Conservation (phyloP, 495 filamentous ascomycete species). For the Corynascus novoguineensis region DNA sequence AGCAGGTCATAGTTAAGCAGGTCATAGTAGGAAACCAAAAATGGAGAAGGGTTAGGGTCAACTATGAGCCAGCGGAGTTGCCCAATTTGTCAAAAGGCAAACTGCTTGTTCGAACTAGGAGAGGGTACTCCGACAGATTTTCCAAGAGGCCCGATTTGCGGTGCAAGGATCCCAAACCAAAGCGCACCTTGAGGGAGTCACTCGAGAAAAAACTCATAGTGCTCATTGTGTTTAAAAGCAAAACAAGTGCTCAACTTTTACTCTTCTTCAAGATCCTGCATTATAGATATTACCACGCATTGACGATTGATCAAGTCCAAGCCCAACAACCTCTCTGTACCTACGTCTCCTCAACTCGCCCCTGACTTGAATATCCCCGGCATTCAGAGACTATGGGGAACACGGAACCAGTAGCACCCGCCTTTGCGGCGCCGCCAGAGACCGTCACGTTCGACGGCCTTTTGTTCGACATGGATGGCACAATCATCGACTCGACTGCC, state of each 20-base stretch:
- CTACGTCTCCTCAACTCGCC: not conserved
- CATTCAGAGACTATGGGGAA: constrained; percentile 17
- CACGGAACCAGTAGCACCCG: constrained; percentile 3
- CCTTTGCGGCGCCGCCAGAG: constrained; percentile 56
- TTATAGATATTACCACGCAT: no score
- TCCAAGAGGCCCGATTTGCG: constrained; percentile 1
- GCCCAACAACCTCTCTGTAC: not conserved
- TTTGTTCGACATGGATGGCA: constrained; percentile 90
- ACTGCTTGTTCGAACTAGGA: not conserved
- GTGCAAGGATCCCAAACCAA: not conserved
- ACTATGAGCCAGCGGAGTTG: constrained; percentile 13
- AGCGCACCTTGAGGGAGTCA: not conserved
- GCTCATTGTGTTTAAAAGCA: not conserved
- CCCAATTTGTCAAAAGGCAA: constrained; percentile 5
- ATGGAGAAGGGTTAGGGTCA: constrained; percentile 7
- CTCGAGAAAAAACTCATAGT: no score
- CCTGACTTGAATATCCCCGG: not conserved
- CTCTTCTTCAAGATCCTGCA: no score
- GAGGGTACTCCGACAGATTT: constrained; percentile 10
- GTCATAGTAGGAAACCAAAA: not conserved
- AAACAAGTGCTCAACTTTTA: not conserved
- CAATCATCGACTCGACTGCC: constrained; percentile 70
- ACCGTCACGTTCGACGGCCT: constrained; percentile 65
- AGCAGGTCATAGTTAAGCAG: not conserved
- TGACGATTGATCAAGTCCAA: no score